Evolutionary conservation across 1,284 basidiomycete genomes (phyloP), one percentile per base, ranked within the genome.

Genomic region (Boletus smithii): DNA sequence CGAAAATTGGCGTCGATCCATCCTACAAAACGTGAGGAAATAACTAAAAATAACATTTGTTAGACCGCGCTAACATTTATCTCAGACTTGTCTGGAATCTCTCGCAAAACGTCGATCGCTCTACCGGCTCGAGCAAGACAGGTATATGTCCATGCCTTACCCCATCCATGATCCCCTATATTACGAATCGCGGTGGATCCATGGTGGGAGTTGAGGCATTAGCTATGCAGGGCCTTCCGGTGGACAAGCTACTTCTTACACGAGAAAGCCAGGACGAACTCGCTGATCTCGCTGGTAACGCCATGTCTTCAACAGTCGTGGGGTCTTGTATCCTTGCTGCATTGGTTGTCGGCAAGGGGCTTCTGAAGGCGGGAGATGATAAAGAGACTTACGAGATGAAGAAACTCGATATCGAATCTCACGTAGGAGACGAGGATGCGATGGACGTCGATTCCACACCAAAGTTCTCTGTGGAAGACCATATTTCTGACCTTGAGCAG

Each of bases 291-390:
- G 95, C 94, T 10, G 94, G 94, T 1, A 97, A 97, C 59, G 95
- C 94, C 43, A 97, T 97, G 94, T 90, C 93, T 1, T 91, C 94
- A 1, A 97, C 94, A 1, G 94, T 97, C 11, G 94, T 97, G 17
- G 94, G 95, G 1, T 81, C 91, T 2, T 88, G 91, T 55, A 91
- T 97, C 57, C 71, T 97, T 32, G 83, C 89, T 9, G 91, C 93
- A 0, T 72, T 97, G 35, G 76, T 86, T 10, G 69, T 85, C 1
- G 81, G 83, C 5, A 76, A 75, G 60, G 76, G 79, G 35, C 75
- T 88, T 23, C 70, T 92, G 27, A 83, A 82, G 54, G 67, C 70
- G 2, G 88, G 87, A 2, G 67, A 80, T 35, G 83, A 87, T 56
- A 71, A 62, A 13, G 68, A 78, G 49, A 82, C 77, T 1, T 85